Percentiles rank a stretch among this genome's conserved stretches.
Conservation (phyloP, 331 rosid species). For the Ulmus americana region DNA sequence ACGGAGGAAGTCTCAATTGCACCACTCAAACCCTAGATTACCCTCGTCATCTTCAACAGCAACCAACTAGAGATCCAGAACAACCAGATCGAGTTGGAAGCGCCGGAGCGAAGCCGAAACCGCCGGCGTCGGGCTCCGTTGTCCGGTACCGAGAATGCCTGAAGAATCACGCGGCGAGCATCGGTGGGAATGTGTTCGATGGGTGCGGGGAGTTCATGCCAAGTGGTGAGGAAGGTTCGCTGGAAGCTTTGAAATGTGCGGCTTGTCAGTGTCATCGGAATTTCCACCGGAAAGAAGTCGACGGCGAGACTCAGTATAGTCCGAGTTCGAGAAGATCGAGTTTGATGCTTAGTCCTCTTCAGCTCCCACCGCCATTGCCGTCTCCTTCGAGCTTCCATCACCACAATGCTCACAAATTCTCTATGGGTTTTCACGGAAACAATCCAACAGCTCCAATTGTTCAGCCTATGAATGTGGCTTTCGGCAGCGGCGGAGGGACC, state of each 20-base stretch:
- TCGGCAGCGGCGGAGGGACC: conserved; percentile 29
- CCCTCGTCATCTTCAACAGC: conserved; percentile 16
- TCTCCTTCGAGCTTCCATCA: conserved; percentile 18
- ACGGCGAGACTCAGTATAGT: conserved; percentile 34
- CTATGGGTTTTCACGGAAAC: conserved; percentile 19
- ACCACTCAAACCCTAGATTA: conserved; percentile 31
- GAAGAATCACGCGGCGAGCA: conserved; percentile 49
- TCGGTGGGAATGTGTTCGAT: conserved; percentile 43
- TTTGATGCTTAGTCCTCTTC: conserved; percentile 37
- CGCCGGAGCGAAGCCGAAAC: conserved; percentile 2
- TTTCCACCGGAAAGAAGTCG: conserved; percentile 48
- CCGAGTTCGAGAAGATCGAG: conserved; percentile 19
- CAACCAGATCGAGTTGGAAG: conserved; percentile 15
- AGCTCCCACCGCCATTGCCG: conserved; percentile 38
- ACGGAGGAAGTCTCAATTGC: background rate
- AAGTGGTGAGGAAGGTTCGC: conserved; percentile 42
- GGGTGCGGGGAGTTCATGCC: conserved; percentile 65
- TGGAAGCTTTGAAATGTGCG: conserved; percentile 49
- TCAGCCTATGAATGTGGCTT: conserved; percentile 48
- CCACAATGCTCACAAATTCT: conserved; percentile 26
- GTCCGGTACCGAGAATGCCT: conserved; percentile 40
- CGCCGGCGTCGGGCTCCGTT: background rate
- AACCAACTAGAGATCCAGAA: conserved; percentile 15
- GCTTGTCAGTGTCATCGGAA: conserved; percentile 50
- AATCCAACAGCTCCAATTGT: conserved; percentile 23